Percentiles rank a stretch among this genome's conserved stretches.
These are phyloP conservation scores for Aurifilum marmelostoma DNA, from an alignment of 2,329 filamentous ascomycete species.

Conservation along the genomic window DNA sequence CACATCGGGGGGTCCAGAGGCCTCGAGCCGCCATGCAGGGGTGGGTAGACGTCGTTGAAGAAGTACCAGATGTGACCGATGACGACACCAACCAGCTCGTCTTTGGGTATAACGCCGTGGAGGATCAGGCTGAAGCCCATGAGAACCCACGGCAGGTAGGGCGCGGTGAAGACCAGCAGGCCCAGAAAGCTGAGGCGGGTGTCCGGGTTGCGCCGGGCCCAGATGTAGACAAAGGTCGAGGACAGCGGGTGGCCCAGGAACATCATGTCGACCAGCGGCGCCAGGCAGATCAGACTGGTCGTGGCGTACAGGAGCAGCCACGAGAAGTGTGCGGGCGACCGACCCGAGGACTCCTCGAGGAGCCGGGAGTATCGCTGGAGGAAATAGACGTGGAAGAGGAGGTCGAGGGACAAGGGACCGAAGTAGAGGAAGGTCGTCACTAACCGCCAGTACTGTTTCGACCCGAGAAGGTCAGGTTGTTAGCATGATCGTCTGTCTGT, in stretches of 20 bases:
- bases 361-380: constrained; percentile 94
- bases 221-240: constrained; percentile 95
- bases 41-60: constrained; percentile 94
- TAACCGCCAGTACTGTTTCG: constrained; percentile 86
- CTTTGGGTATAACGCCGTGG: constrained; percentile 87
- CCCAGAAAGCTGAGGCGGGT: constrained; percentile 88
- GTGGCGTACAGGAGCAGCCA: constrained; percentile 91
- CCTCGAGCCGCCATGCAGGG: constrained; percentile 79
- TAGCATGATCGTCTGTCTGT: neutral
- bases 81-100: constrained; percentile 93
- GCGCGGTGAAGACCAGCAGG: constrained; percentile 86
- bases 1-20: constrained; percentile 87
- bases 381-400: constrained; percentile 98
- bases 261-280: constrained; percentile 85
- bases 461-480: constrained; percentile 14
- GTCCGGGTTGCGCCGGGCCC: constrained; percentile 93
- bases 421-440: constrained; percentile 97
- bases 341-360: constrained; percentile 90
- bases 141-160: constrained; percentile 93
- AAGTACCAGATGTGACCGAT: constrained; percentile 99
- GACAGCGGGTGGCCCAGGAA: constrained; percentile 94
- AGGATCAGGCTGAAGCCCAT: constrained; percentile 92
- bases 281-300: constrained; percentile 76
- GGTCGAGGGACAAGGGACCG: constrained; percentile 88
- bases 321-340: constrained; percentile 89